Base-by-base conservation (phyloP, 2,329 filamentous ascomycete species). In the Pyrenophora teres region DNA sequence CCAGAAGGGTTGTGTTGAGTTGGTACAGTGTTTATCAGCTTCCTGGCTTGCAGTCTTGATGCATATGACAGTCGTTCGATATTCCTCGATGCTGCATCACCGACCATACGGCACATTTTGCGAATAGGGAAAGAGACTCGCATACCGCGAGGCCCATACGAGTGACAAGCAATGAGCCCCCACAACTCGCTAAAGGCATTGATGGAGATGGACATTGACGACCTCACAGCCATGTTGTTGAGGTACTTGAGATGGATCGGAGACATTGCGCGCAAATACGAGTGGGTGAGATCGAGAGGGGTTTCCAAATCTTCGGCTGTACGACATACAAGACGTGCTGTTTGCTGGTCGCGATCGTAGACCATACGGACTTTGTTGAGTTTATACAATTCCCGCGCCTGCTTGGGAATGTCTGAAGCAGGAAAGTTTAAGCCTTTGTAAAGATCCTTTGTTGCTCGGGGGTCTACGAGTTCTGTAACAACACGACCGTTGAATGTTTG, bases 161-260 rank as follows among this genome's bases (percentile, higher is more conserved):
- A 84, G 68, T 96, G 92, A 54, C 91, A 96, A 1, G 90, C 86
- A 35, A 96, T 91, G 23, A 96, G 76, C 0, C 92, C 92, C 92
- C 92, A 96, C 0, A 96, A 76, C 62, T 95, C 88, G 60, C 83
- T 81, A 63, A 95, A 94, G 0, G 89, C 89, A 58, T 91, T 94
- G 66, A 96, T 89, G 1, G 91, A 95, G 54, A 96, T 92, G 0
- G 91, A 96, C 91, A 96, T 96, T 58, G 90, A 96, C 0, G 90
- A 90, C n/a, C 91, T 85, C 0, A 96, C 91, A 6, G 87, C 87
- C 92, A 96, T 96, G 68, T 96, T 92, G 5, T 78, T 82, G 3
- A 96, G 79, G 63, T 96, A 96, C 67, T 95, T 95, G 47, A 96
- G 73, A 67, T 94, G 90, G 36, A 96, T 92, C 0, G 92, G 91